Base-by-base conservation (phyloP, 2,329 filamentous ascomycete genomes). In the Ophiocordyceps unilateralis region DNA sequence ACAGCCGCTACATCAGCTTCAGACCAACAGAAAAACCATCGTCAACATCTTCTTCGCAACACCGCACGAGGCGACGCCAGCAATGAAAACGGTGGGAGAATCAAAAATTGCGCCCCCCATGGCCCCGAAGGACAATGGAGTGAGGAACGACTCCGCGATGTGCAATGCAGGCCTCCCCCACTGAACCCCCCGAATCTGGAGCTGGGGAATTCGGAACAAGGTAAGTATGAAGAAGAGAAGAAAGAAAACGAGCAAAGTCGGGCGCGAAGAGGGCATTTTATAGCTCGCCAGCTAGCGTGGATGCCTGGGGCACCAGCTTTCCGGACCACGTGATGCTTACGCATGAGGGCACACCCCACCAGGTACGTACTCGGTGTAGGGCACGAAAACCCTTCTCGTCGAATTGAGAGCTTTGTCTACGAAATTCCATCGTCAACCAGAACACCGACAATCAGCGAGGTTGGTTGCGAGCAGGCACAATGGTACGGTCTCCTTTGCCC, bases 381-480 rank as follows among this genome's bases (percentile, higher is more conserved):
- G 60, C 60, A 56, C 56, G 55, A 58, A 63, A 63, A 62, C 61
- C 60, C 61, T 63, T 60, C 51, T 49, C 54, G 53, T 24, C 53
- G 62, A 62, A 57, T 63, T 61, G 58, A 55, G 55, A 62, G 59
- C 54, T 53, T 59, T 55, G 52, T 51, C 54, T 55, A 51, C 54
- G 53, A 60, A 62, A 58, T 56, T 58, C 55, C 58, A 55, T 61
- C 56, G 58, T 55, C 58, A 55, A 38, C 46, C 52, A 55, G 57
- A 63, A 57, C 55, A 62, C 59, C 58, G 61, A 63, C 60, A 59
- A 60, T 53, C 56, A 62, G 57, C 58, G 54, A 58, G 59, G 63
- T 64, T 68, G 67, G 68, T 71, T 66, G 64, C 65, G 66, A 62
- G 61, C 65, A 66, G 66, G 56, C 67, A 70, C 58, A 70, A 72